Base-by-base conservation (phyloP, 208 protist genomes). In the Leptomonas pyrrhocoris region DNA sequence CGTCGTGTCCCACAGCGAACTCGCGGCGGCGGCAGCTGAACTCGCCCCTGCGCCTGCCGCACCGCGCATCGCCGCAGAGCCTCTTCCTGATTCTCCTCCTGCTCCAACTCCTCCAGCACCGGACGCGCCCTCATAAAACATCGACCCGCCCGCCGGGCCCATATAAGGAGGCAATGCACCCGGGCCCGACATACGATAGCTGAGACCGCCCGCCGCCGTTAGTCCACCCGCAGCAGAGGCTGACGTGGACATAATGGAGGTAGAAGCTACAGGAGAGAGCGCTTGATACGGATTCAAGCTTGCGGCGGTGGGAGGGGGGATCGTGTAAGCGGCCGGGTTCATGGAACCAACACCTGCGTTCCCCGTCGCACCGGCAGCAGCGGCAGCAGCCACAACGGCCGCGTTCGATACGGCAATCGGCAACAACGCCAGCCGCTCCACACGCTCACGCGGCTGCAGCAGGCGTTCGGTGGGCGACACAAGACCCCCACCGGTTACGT, bases 1-100 rank as follows among this genome's bases (percentile, higher is more conserved):
- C 38, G 74, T 80, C 19, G 68, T 80, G 21, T 61, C 74, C 74
- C 74, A 80, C 18, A 80, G 54, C 23, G 66, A 59, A 51, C 64
- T 77, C 19, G 72, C 72, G 9, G 72, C 72, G 1, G 72, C 63
- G 27, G 58, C 72, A 23, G 72, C 63, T 16, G 64, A 38, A 31
- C n/a, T 77, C 8, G 57, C 50, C 21, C 57, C 53, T 2, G 51
- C 53, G 2, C 64, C 54, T 15, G 59, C 59, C 4, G 59, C 59
- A 27, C 59, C 45, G 1, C 40, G n/a, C 30, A 54, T 43, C 46
- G 59, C 59, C 43, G 30, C 30, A 28, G 40, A 48, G 19, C 59
- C 59, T 0, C 13, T 30, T 19, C 1, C n/a, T 28, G 42, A 15
- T 3, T 4, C 42, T 0, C 13, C 46, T 19, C 1, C n/a, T 28